Evolutionary conservation across 2,329 filamentous ascomycete genomes (phyloP), one percentile per base, ranked within the genome.

Genomic region (Fusarium drepaniforme): DNA sequence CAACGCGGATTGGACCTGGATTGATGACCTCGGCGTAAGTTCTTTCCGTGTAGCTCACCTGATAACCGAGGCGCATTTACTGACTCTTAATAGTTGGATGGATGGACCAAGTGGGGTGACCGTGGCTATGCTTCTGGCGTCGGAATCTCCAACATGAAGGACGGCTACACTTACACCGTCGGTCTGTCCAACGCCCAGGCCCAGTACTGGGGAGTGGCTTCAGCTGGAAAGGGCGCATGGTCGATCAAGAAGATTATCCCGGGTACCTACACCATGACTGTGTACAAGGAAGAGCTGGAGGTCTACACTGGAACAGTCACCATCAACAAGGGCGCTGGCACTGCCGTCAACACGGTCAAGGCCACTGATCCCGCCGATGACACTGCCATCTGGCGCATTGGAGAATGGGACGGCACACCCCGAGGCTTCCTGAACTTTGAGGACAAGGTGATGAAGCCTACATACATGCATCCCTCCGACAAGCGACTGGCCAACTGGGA

Each of bases 401-500:
- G 81, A 59, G 81, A 80, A 62, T 82, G 80, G 81, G 82, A 83
- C 72, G 82, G 82, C 8, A 82, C 81, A 3, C 81, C 82, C 2
- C 72, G 73, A 16, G 82, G 82, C 11, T 83, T 84, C 68, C 66
- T 81, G 64, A 82, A 84, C 73, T 79, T 84, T 59, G 81, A 77
- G 53, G 81, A 83, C 56, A 81, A 80, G 9, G 81, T 83, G 8
- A 83, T 83, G 79, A 83, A 84, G 71, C 84, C 81, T 8, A 85
- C 83, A 0, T 85, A 84, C 66, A 85, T 84, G 83, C 83, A 85
- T 63, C 83, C 83, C 4, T 84, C 80, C 2, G 80, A 82, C 69
- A 75, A 72, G 60, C 80, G 80, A 2, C 78, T 83, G 38, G 66
- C 78, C 16, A 71, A 72, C 16, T 83, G 81, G 81, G 78, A 80